Conservation (phyloP, 345 rosid species). For the Brassica napus region DNA sequence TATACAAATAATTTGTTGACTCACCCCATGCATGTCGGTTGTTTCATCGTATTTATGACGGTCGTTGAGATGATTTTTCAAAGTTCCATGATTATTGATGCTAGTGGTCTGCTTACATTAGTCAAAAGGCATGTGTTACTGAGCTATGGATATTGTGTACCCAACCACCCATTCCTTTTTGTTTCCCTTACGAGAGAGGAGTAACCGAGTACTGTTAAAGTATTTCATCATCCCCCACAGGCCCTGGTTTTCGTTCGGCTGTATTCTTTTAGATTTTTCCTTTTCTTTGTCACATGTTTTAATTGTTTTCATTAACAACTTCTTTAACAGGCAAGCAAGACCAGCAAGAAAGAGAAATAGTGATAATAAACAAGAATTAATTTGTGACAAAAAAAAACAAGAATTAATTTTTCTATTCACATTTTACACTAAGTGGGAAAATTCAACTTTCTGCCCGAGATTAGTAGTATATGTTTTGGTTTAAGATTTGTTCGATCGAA, state of each 20-base stretch:
- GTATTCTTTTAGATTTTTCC: not conserved
- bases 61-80: not conserved
- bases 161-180: not conserved
- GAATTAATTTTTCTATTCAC: not conserved
- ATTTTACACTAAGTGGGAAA: not conserved
- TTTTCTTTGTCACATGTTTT: not conserved
- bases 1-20: not conserved
- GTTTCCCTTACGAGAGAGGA: not conserved
- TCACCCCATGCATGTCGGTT: not conserved
- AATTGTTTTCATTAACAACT: not conserved
- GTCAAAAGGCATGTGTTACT: not conserved
- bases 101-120: not conserved
- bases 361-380: not conserved
- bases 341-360: not conserved
- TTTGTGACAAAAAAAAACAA: not conserved
- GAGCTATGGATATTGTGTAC: not conserved
- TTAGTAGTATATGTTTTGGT: not conserved
- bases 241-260: not conserved
- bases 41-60: not conserved
- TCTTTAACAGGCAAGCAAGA: not conserved
- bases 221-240: not conserved
- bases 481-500: not conserved
- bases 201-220: not conserved
- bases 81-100: conserved; percentile 1
- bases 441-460: not conserved